These are phyloP conservation scores for Diaporthe ilicicola DNA, from an alignment of 2,329 filamentous ascomycete genomes.

Conservation along the genomic window DNA sequence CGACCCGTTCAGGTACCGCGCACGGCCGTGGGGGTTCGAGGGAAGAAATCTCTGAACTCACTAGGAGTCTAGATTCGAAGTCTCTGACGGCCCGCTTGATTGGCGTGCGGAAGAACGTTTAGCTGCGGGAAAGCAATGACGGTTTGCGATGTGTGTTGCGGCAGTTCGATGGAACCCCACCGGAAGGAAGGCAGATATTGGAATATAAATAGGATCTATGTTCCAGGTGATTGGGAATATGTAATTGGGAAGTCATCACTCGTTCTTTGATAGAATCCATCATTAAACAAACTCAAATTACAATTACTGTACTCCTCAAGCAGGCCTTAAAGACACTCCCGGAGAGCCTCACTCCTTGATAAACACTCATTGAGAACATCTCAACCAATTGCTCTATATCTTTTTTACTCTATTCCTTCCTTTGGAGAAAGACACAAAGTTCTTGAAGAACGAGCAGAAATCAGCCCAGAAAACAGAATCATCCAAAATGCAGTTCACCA, in stretches of 20 bases:
- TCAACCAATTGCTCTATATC: not conserved
- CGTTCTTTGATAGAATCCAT: not conserved
- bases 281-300: not conserved
- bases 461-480: not conserved
- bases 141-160: not conserved
- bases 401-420: not conserved
- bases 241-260: not conserved
- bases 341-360: not conserved
- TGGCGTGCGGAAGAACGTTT: not conserved
- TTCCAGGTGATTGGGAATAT: no score
- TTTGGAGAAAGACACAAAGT: no score
- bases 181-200: not conserved
- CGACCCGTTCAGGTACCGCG: not conserved
- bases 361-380: not conserved
- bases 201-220: not conserved
- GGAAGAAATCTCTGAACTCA: not conserved
- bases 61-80: not conserved
- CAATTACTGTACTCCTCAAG: not conserved
- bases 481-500: constrained; percentile 22
- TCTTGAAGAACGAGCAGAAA: not conserved
- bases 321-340: constrained; percentile 3
- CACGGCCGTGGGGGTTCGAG: not conserved
- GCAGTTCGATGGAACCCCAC: not conserved
- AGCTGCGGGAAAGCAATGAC: not conserved
- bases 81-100: not conserved